Conservation (phyloP, 352 stramenopile species). For the Globisporangium megalacanthum region DNA sequence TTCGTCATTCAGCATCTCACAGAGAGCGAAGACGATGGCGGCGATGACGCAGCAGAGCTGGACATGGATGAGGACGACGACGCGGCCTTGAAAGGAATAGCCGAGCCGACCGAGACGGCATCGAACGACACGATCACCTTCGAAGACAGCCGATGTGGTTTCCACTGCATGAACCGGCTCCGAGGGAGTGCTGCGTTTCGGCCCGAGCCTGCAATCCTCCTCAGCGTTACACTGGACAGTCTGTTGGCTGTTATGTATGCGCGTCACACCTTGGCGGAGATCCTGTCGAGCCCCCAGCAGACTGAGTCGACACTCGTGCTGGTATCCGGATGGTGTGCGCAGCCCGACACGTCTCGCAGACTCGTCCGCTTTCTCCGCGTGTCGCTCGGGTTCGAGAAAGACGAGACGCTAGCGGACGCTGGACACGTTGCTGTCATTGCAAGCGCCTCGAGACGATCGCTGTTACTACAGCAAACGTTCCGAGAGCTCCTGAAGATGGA, state of each 20-base stretch:
- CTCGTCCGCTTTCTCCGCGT: conserved; percentile 23
- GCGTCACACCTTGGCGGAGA: conserved; percentile 19
- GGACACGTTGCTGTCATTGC: neutral
- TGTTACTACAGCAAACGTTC: neutral
- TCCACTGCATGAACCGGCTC: neutral
- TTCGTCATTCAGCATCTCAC: conserved; percentile 1
- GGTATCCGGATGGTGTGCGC: conserved; percentile 16
- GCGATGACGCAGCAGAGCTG: conserved; percentile 7
- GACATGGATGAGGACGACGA: conserved; percentile 12
- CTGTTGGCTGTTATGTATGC: conserved; percentile 26
- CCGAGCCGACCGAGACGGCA: neutral
- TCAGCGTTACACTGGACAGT: conserved; percentile 24
- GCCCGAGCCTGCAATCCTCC: conserved; percentile 13
- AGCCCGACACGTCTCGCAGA: conserved; percentile 7
- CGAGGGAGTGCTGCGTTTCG: neutral
- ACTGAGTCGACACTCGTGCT: conserved; percentile 10
- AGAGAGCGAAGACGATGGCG: conserved; percentile 13
- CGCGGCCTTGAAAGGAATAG: neutral
- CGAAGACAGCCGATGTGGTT: neutral
- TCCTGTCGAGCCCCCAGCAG: conserved; percentile 12
- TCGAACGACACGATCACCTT: neutral
- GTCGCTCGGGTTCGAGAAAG: conserved; percentile 18
- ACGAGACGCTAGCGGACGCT: conserved; percentile 10
- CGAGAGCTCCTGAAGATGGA: conserved; percentile 6
- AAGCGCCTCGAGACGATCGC: neutral